Evolutionary conservation across 1,284 basidiomycete genomes (phyloP), one percentile per base, ranked within the genome.

Genomic region (Earliella scabrosa): DNA sequence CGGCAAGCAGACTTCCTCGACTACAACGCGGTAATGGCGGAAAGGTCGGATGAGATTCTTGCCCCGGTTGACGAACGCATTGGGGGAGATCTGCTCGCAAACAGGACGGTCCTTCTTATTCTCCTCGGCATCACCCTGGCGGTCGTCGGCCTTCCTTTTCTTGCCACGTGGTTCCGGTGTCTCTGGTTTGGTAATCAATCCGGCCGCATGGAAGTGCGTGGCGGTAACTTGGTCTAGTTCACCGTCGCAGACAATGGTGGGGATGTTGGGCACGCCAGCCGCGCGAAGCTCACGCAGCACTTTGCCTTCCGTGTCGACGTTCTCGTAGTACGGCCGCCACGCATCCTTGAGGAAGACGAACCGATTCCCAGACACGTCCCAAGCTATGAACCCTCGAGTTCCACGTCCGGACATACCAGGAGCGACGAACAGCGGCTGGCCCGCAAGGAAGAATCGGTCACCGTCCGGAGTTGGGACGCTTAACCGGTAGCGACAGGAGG

Each of bases 211-310:
- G 8, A 8, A 11, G 14, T 6, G 35, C 8, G 35, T 18, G 8
- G 18, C 8, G 13, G 45, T 57, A n/a, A 3, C 5, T 23, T 52
- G 50, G n/a, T 35, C 45, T 4, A 63, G 27, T 23, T 64, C 63
- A 14, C 58, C 59, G 29, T 54, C 54, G 7, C 41, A 50, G 1
- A 45, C 41, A 1, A 61, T 21, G 5, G 50, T 54, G 0, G 67
- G 58, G 21, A 68, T 60, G 32, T 64, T 48, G 0, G 41, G 45
- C 4, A 69, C 63, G 0, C 47, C 26, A 0, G 51, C n/a, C 1
- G 24, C 2, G 18, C 65, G 39, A 1, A 72, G 59, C 9, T 47
- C 24, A 13, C 45, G 31, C 24, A 59, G 52, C 3, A 50, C 34
- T 4, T 16, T 13, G 10, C 57, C 57, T 14, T 59, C 57, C 35